Base-by-base conservation (phyloP, 495 filamentous ascomycete species). In the Aspergillus funiculosus region DNA sequence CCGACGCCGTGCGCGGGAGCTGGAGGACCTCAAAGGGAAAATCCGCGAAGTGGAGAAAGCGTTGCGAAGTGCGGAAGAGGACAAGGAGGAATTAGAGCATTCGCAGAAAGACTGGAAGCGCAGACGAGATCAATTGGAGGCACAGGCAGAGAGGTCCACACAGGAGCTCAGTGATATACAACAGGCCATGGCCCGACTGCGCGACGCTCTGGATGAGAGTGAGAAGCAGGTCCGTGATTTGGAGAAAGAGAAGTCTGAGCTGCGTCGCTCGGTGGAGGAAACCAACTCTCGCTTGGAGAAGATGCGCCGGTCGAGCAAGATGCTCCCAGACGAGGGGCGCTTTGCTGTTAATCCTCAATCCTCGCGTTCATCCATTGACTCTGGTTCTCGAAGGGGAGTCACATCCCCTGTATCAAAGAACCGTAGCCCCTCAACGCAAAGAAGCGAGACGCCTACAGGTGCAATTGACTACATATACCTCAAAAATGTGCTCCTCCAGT, bases 401-500 rank as follows among this genome's bases (percentile, higher is more conserved):
- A 53, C 54, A 1, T 77, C 73, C 5, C 73, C 71, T 2, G 59
- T 53, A 36, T 43, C 56, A 3, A 61, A 55, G 31, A 57, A 66
- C 7, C 60, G 74, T 18, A 69, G 70, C 17, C 51, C 60, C 11
- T 63, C 71, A n/a, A 64, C 62, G 19, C 58, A 66, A 9, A 49
- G 63, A 13, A 66, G 62, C 19, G 71, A 71, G 32, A 67, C 67
- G 0, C 61, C 69, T 3, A 62, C 62, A 25, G 66, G 56, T 13
- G 50, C 49, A 17, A 74, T 82, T 41, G 86, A 98, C 62, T 84
- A 83, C 50, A 80, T 88, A 56, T 98, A 98, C 60, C 62, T 98
- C 47, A 97, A 97, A 72, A 96, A 94, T 24, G 88, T 98, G 27
- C 74, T 98, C 18, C 66, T 97, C 31, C 91, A 96, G 63, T 96